Evolutionary conservation across 2,329 filamentous ascomycete species (phyloP).

Genomic region (Colletotrichum karsti): DNA sequence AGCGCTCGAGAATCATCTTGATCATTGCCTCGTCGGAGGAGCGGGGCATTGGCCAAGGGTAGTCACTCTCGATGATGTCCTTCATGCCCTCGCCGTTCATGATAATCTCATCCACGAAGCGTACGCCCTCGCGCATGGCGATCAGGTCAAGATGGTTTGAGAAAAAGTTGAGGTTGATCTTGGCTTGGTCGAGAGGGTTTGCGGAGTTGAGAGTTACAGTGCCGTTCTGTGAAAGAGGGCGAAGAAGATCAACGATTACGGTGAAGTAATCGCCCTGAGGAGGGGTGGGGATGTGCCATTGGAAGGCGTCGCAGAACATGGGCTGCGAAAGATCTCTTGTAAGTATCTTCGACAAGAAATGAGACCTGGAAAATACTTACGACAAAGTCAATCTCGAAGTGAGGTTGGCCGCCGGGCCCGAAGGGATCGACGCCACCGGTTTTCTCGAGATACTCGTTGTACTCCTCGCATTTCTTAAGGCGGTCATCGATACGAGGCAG

Average conservation of each 20-base stretch:
- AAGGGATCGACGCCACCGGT: conserved; percentile 61
- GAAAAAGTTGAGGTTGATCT: conserved; percentile 70
- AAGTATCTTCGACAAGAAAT: not conserved
- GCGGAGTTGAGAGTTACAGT: conserved; percentile 64
- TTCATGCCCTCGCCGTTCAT: conserved; percentile 64
- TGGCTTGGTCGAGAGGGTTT: conserved; percentile 64
- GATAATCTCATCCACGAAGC: conserved; percentile 65
- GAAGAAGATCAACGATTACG: conserved; percentile 59
- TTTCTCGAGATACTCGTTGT: conserved; percentile 48
- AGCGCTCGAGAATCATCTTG: conserved; percentile 63
- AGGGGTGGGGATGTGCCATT: conserved; percentile 54
- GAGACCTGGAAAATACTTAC: conserved; percentile 12
- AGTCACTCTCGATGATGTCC: conserved; percentile 60
- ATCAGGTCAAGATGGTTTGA: conserved; percentile 63
- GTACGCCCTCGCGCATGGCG: conserved; percentile 65
- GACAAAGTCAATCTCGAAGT: conserved; percentile 71
- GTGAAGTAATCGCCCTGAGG: conserved; percentile 59
- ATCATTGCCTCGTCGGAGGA: conserved; percentile 65
- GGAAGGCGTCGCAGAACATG: conserved; percentile 61
- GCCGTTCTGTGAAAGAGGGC: conserved; percentile 53
- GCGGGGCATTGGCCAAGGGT: conserved; percentile 69
- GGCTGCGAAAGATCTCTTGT: conserved; percentile 24
- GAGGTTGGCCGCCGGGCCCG: conserved; percentile 63
- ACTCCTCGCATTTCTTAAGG: conserved; percentile 56
- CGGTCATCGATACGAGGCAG: conserved; percentile 66